Conservation (phyloP, 2,329 filamentous ascomycete genomes). For the Microascus cirrosus region DNA sequence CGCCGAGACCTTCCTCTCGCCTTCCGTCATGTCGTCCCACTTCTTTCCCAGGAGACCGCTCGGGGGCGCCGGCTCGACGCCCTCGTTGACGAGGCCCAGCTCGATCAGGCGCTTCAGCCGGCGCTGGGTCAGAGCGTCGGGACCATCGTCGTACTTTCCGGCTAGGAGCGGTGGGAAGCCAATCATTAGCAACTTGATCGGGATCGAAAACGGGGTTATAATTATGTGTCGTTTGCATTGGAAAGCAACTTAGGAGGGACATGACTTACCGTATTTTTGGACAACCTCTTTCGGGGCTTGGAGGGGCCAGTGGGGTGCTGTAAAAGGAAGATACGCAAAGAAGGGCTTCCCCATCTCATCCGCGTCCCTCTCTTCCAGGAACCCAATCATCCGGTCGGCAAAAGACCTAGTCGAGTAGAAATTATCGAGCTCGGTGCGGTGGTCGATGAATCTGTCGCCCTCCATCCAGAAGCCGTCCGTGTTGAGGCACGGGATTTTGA, state of each 20-base stretch:
- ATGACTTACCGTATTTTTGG: slow-evolving; percentile 23
- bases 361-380: slow-evolving; percentile 18
- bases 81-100: slow-evolving; percentile 22
- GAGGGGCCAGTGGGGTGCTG: slow-evolving; percentile 39
- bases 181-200: too few relatives aligned
- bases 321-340: slow-evolving; percentile 14
- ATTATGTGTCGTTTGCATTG: too few relatives aligned
- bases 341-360: slow-evolving; percentile 8
- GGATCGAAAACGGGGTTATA: too few relatives aligned
- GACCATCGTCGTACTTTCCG: slow-evolving; percentile 36
- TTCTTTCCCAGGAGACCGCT: neutral
- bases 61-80: slow-evolving; percentile 10
- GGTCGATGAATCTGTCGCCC: slow-evolving; percentile 10
- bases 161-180: slow-evolving; percentile 8
- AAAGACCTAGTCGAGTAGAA: slow-evolving; percentile 35
- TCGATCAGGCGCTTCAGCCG: slow-evolving; percentile 32
- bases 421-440: slow-evolving; percentile 17
- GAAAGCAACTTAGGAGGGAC: too few relatives aligned
- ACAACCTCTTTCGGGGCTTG: slow-evolving; percentile 34
- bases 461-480: neutral
- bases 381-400: slow-evolving; percentile 29
- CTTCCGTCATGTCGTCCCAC: slow-evolving; percentile 10
- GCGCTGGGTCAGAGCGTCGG: slow-evolving; percentile 28
- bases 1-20: slow-evolving; percentile 7
- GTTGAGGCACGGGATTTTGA: too few relatives aligned